phyloP scores from a whole-genome alignment of 2,329 filamentous ascomycete genomes.

The Lasiodiplodia hormozganensis region DNA sequence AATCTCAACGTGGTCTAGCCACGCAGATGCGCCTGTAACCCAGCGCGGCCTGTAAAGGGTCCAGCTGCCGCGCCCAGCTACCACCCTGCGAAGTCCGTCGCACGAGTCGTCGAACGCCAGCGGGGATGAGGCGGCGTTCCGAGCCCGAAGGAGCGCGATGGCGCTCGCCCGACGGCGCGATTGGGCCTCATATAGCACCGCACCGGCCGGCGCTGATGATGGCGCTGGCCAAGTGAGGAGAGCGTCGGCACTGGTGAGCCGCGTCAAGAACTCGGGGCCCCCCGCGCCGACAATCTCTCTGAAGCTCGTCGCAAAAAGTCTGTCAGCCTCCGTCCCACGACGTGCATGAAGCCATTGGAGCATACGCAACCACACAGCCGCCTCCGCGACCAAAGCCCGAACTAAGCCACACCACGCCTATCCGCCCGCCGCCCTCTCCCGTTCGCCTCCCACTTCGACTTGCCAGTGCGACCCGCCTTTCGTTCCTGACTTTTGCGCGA shows the following conservation, averaged over 20 bases:
- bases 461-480: background rate
- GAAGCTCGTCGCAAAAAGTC: background rate
- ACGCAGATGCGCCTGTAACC: background rate
- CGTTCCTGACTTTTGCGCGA: constrained; percentile 5
- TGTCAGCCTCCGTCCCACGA: constrained; percentile 6
- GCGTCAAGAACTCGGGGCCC: constrained; percentile 5
- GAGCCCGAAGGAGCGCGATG: constrained; percentile 8
- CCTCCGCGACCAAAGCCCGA: background rate
- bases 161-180: background rate
- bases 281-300: background rate
- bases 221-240: background rate
- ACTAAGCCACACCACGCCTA: constrained; percentile 16
- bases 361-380: background rate
- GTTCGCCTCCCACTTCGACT: background rate
- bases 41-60: background rate
- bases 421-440: constrained; percentile 3
- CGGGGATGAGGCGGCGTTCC: background rate
- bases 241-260: background rate
- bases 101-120: background rate
- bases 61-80: background rate
- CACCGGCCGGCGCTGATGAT: background rate
- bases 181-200: constrained; percentile 14
- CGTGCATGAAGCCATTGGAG: constrained; percentile 16
- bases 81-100: background rate
- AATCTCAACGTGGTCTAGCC: constrained; percentile 5